Conservation (phyloP, 2,329 filamentous ascomycete species). For the Phialocephala sp. region DNA sequence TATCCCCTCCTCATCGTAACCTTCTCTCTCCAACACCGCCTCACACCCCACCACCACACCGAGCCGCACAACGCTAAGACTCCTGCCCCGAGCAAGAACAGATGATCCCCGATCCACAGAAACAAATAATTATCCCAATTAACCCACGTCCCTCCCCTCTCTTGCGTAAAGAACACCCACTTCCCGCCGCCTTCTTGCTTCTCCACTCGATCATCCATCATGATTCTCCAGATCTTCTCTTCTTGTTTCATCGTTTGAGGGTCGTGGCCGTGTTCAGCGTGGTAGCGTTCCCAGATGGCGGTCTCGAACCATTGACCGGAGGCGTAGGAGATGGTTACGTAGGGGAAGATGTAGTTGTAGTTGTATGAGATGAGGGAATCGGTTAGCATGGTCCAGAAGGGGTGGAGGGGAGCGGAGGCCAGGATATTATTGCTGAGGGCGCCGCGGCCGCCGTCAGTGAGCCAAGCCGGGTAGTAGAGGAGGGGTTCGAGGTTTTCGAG, state of each 20-base stretch:
- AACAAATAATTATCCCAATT: conserved; percentile 43
- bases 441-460: conserved; percentile 54
- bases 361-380: conserved; percentile 68
- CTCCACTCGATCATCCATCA: conserved; percentile 37
- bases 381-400: conserved; percentile 72
- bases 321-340: conserved; percentile 77
- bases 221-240: conserved; percentile 29
- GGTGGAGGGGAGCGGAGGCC: conserved; percentile 70
- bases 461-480: conserved; percentile 69
- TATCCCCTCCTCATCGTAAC: background rate
- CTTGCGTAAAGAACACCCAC: conserved; percentile 43
- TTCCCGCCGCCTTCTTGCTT: conserved; percentile 34
- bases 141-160: conserved; percentile 40
- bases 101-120: conserved; percentile 39
- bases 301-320: conserved; percentile 74
- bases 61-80: background rate
- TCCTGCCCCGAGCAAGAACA: conserved; percentile 18
- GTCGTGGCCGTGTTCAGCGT: too few species aligned
- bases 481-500: conserved; percentile 69
- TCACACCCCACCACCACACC: background rate
- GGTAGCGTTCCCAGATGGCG: conserved; percentile 72
- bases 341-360: conserved; percentile 70
- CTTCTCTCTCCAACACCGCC: background rate
- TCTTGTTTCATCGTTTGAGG: conserved; percentile 8
- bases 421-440: conserved; percentile 67